Conservation (phyloP, 108 stramenopile species). For the Pseudonitzschia pungens region DNA sequence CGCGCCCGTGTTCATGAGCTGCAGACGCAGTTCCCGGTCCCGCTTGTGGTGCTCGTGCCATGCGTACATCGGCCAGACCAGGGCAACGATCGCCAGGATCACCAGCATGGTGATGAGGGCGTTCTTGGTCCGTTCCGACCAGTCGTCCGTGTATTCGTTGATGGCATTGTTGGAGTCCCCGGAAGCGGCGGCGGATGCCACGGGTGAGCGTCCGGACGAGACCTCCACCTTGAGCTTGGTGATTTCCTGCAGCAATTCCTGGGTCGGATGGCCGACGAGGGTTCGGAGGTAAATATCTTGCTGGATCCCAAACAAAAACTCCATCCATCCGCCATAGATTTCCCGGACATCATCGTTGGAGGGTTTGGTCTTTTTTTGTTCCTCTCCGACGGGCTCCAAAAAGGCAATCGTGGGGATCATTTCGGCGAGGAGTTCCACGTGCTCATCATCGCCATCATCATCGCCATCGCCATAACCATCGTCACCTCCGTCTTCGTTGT, state of each 20-base stretch:
- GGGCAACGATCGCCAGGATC: constrained; percentile 4
- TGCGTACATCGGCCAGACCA: constrained; percentile 10
- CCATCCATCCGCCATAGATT: constrained; percentile 28
- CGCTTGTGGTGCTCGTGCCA: neutral
- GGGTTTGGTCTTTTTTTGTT: neutral
- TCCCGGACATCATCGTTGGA: constrained; percentile 18
- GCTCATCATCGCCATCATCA: neutral
- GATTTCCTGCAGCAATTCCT: constrained; percentile 29
- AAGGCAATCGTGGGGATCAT: constrained; percentile 15
- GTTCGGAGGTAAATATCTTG: constrained; percentile 14
- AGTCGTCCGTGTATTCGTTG: neutral
- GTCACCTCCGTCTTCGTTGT: neutral
- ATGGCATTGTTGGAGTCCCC: neutral
- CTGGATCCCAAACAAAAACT: constrained; percentile 16
- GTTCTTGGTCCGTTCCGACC: constrained; percentile 33
- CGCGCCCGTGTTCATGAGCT: neutral
- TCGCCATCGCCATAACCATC: neutral
- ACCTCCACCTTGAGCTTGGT: neutral
- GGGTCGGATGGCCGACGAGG: constrained; percentile 3
- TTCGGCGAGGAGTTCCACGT: constrained; percentile 4
- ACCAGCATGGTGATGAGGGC: constrained; percentile 18
- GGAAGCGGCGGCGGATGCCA: neutral
- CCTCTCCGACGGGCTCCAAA: constrained; percentile 16
- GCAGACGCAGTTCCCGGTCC: constrained; percentile 6
- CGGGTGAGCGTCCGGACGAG: neutral